phyloP scores from a whole-genome alignment of 805 yeast genomes.

The Metschnikowia continentalis region DNA sequence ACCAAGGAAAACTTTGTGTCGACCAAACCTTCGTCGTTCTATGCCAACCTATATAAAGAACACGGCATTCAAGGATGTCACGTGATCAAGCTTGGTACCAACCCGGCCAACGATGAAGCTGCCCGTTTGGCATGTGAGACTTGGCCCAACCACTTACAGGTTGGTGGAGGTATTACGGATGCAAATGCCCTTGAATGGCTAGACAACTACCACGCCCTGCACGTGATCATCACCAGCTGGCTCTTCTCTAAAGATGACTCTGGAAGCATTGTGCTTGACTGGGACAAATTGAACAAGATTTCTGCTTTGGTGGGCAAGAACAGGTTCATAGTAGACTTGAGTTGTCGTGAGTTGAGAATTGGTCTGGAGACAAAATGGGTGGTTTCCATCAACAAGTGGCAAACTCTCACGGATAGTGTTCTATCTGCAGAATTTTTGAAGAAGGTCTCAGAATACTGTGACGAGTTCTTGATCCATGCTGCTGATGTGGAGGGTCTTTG shows the following conservation, averaged over 20 bases:
- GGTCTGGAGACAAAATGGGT: constrained; percentile 52
- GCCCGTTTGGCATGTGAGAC: constrained; percentile 70
- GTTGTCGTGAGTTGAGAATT: constrained; percentile 54
- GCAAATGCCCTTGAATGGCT: constrained; percentile 78
- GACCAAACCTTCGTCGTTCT: constrained; percentile 65
- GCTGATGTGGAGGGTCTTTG: constrained; percentile 98
- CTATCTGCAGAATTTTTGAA: constrained; percentile 52
- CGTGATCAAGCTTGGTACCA: constrained; percentile 84
- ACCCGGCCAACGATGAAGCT: constrained; percentile 72
- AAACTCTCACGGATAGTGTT: constrained; percentile 67
- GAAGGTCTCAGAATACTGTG: constrained; percentile 59
- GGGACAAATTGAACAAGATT: constrained; percentile 50
- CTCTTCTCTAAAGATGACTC: constrained; percentile 66
- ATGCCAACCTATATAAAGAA: constrained; percentile 62
- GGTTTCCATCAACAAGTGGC: constrained; percentile 99
- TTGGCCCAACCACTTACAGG: constrained; percentile 74
- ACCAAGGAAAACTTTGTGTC: constrained; percentile 68
- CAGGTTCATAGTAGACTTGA: constrained; percentile 79
- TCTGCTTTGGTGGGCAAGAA: constrained; percentile 56
- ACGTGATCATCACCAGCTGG: constrained; percentile 91
- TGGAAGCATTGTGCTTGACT: constrained; percentile 27
- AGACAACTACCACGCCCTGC: constrained; percentile 63
- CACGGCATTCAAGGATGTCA: constrained; percentile 73
- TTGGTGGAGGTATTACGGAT: constrained; percentile 89
- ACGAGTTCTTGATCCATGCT: constrained; percentile 90